Evolutionary conservation across 331 rosid species (phyloP).

Genomic region (Prunus yedoensis): DNA sequence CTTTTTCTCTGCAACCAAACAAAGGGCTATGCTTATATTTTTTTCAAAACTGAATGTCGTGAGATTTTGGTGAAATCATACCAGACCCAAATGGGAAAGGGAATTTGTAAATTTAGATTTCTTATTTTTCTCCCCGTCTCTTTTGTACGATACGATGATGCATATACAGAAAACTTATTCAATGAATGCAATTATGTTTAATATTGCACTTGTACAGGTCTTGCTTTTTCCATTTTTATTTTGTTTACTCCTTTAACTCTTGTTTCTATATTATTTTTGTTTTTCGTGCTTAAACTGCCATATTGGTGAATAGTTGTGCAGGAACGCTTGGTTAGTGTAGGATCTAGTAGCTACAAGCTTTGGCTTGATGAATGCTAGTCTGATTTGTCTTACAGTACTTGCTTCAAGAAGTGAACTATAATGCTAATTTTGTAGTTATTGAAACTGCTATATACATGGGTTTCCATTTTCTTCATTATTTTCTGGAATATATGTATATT

Average conservation of each 20-base stretch:
- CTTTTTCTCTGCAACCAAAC: background rate
- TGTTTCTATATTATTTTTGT: background rate
- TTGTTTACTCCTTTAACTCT: background rate
- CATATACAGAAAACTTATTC: background rate
- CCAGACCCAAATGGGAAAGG: background rate
- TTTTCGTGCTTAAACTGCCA: background rate
- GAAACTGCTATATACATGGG: background rate
- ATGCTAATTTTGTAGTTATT: background rate
- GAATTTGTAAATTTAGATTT: background rate
- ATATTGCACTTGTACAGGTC: background rate
- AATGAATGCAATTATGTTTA: background rate
- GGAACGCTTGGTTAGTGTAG: background rate
- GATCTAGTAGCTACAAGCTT: background rate
- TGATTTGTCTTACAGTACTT: background rate
- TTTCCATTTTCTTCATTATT: background rate
- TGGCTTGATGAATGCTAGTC: background rate
- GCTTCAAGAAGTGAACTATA: background rate
- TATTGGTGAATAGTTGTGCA: background rate
- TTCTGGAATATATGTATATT: background rate
- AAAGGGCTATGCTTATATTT: no score
- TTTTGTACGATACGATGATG: background rate
- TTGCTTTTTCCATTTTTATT: background rate
- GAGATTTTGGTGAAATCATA: background rate
- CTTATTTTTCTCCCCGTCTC: background rate
- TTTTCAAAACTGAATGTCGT: no score